phyloP scores from a whole-genome alignment of 495 filamentous ascomycete species.

The Xylaria acuta region DNA sequence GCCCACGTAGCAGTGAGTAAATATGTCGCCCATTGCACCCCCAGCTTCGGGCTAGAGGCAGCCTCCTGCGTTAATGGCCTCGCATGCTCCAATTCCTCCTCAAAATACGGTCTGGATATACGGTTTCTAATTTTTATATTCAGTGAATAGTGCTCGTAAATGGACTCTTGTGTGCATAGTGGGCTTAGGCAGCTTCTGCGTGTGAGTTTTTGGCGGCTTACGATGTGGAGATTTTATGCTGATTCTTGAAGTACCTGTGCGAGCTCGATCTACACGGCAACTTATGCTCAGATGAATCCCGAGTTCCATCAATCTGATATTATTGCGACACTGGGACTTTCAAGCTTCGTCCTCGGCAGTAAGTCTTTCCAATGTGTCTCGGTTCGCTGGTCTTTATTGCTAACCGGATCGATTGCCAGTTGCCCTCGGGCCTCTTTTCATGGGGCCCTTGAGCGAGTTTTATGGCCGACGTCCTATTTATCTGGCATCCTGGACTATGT shows the following conservation, averaged over 20 bases:
- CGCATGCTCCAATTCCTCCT: too few species aligned
- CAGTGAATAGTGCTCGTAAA: slow-evolving; percentile 64
- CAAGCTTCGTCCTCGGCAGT: slow-evolving; percentile 76
- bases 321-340: slow-evolving; percentile 80
- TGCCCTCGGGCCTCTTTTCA: slow-evolving; percentile 74
- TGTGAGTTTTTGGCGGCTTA: slow-evolving; percentile 65
- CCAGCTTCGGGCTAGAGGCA: not conserved
- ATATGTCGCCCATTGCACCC: too few species aligned
- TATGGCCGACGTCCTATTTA: slow-evolving; percentile 90
- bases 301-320: slow-evolving; percentile 74
- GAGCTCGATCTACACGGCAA: slow-evolving; percentile 87
- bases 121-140: not conserved
- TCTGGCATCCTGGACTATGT: slow-evolving; percentile 75
- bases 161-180: slow-evolving; percentile 83
- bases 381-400: slow-evolving; percentile 4
- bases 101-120: not conserved
- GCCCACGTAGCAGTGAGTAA: slow-evolving; percentile 64
- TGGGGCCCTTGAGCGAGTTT: slow-evolving; percentile 73
- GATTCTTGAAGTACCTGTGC: slow-evolving; percentile 77
- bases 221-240: slow-evolving; percentile 69
- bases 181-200: slow-evolving; percentile 75
- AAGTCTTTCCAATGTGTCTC: slow-evolving; percentile 9
- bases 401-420: slow-evolving; percentile 37
- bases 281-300: slow-evolving; percentile 79
- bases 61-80: not conserved